A percentile compares a stretch with the other conserved stretches of the same genome.
Conservation (phyloP, 306 rosid genomes). For the cucumber (Cucumis sativus) region Cucumber_9930_V3 NC_026658.2:13684501-13685000, state of each 20-base stretch:
- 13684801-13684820: conserved; percentile 57
- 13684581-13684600: not conserved
- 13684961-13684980: not conserved
- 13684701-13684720: conserved; percentile 60
- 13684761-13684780: conserved; percentile 31
- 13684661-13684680: conserved; percentile 79
- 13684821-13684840: conserved; percentile 25
- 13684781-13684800: conserved; percentile 43
- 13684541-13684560: conserved; percentile 52
- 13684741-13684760: conserved; percentile 73
- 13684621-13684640: conserved; percentile 37
- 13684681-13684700: conserved; percentile 75
- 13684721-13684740: conserved; percentile 47
- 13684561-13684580: conserved; percentile 47
- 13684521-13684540: conserved; percentile 66
- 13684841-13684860: conserved; percentile 11
- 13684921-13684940: conserved; percentile 72
- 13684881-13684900: conserved; percentile 81
- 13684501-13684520: conserved; percentile 74
- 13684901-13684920: conserved; percentile 56
- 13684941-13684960: conserved; percentile 34
- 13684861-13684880: conserved; percentile 62
- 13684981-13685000: too few species aligned
- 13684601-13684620: conserved; percentile 31
- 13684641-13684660: conserved; percentile 51